Conservation (phyloP, 2,329 filamentous ascomycete genomes). For the Lecanicillium sp. region DNA sequence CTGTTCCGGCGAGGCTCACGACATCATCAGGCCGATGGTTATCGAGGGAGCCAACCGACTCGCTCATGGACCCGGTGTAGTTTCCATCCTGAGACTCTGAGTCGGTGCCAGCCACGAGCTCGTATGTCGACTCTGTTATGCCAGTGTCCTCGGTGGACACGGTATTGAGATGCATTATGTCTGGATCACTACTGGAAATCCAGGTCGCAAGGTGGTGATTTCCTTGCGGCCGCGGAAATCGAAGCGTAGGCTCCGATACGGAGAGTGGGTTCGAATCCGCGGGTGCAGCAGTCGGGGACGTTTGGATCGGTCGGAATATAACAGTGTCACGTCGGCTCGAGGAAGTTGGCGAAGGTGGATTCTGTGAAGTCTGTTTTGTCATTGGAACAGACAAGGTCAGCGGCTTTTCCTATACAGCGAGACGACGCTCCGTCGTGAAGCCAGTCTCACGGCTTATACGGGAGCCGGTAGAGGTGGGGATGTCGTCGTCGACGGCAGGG, state of each 20-base stretch:
- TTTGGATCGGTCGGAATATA: slow-evolving; percentile 15
- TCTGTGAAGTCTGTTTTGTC: slow-evolving; percentile 35
- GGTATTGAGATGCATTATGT: slow-evolving; percentile 43
- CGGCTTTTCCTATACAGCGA: too few species aligned
- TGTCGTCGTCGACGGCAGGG: too few species aligned
- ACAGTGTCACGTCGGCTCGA: slow-evolving; percentile 19
- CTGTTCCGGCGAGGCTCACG: slow-evolving; percentile 42
- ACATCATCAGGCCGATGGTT: slow-evolving; percentile 42
- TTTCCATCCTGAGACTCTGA: slow-evolving; percentile 44
- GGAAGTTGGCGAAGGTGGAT: slow-evolving; percentile 18
- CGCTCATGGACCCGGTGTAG: slow-evolving; percentile 38
- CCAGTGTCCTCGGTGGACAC: slow-evolving; percentile 40
- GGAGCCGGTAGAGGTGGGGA: too few species aligned
- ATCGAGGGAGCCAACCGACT: slow-evolving; percentile 44
- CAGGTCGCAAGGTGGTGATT: slow-evolving; percentile 50
- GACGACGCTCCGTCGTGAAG: slow-evolving; percentile 9
- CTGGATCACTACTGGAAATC: slow-evolving; percentile 49
- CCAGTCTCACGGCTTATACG: too few species aligned
- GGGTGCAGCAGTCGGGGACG: slow-evolving; percentile 13
- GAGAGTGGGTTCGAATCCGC: slow-evolving; percentile 20
- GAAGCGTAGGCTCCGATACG: slow-evolving; percentile 41
- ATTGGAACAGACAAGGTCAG: slow-evolving; percentile 31
- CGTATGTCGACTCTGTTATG: slow-evolving; percentile 49
- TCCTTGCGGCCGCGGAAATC: slow-evolving; percentile 49
- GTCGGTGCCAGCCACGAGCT: slow-evolving; percentile 46